A percentile compares a stretch with the other conserved stretches of the same genome.
Conservation (phyloP, 129 eudicot species). For the Centrapalus pauciflorus region DNA sequence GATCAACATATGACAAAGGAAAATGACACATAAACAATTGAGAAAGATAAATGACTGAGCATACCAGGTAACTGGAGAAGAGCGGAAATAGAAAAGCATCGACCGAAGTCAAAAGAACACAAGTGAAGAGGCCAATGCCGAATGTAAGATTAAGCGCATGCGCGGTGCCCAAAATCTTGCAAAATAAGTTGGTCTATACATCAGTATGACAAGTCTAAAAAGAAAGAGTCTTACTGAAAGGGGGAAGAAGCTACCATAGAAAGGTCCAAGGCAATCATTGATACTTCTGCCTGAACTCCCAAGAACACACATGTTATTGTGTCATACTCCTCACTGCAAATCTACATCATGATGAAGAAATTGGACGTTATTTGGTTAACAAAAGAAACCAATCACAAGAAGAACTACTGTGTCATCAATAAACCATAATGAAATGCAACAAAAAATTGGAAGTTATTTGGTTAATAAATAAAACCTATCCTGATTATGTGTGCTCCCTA, state of each 20-base stretch:
- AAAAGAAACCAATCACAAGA: conserved; percentile 4
- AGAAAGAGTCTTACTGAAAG: background rate
- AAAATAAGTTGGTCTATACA: background rate
- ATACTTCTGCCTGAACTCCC: conserved; percentile 78
- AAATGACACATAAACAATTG: background rate
- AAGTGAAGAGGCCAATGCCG: conserved; percentile 61
- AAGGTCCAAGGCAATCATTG: conserved; percentile 73
- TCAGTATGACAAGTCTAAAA: background rate
- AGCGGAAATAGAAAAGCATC: conserved; percentile 74
- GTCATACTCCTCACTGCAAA: conserved; percentile 75
- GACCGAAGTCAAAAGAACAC: conserved; percentile 74
- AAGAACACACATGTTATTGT: conserved; percentile 53
- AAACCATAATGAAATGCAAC: too few species aligned
- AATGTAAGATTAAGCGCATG: conserved; percentile 69
- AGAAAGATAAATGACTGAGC: conserved; percentile 16
- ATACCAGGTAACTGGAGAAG: conserved; percentile 60
- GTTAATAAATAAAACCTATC: too few species aligned
- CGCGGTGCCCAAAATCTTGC: conserved; percentile 81
- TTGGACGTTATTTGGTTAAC: background rate
- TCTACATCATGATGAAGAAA: conserved; percentile 39
- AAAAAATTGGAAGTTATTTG: too few species aligned
- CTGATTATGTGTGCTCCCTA: too few species aligned
- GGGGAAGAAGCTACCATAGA: conserved; percentile 53
- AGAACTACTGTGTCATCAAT: too few species aligned
- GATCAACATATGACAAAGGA: background rate